A percentile compares a stretch with the other conserved stretches of the same genome.
These are phyloP conservation scores for Chernovozyma sophiae-reginae DNA, from an alignment of 1,139 yeast genomes.

Conservation along the genomic window DNA sequence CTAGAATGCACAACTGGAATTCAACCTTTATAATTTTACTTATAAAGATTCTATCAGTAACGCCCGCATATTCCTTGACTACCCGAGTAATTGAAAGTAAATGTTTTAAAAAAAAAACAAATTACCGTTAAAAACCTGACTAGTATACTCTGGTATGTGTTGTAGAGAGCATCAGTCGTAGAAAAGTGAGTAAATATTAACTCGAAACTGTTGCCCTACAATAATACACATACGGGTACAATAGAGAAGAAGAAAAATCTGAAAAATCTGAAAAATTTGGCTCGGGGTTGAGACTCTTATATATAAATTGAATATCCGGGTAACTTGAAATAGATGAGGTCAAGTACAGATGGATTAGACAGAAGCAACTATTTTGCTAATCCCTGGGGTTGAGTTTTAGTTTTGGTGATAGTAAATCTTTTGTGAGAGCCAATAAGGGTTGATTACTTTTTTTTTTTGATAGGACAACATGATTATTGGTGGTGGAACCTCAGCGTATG, in stretches of 20 bases:
- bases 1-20: slow-evolving; percentile 44
- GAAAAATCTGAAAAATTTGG: background rate
- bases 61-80: slow-evolving; percentile 46
- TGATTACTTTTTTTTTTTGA: no score
- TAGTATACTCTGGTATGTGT: slow-evolving; percentile 48
- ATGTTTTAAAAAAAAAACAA: slow-evolving; percentile 6
- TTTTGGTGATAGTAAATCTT: no score
- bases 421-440: no score
- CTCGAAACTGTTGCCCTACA: slow-evolving; percentile 44
- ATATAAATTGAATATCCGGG: background rate
- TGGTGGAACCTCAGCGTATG: no score
- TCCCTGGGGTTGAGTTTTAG: no score
- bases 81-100: slow-evolving; percentile 25
- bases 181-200: slow-evolving; percentile 16
- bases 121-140: slow-evolving; percentile 12
- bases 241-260: slow-evolving; percentile 28
- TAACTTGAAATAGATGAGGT: no score
- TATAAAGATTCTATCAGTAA: slow-evolving; percentile 15
- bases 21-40: slow-evolving; percentile 7
- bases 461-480: no score
- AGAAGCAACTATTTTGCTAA: no score
- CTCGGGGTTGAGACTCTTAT: background rate
- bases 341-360: no score
- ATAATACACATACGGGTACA: slow-evolving; percentile 52
- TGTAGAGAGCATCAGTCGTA: slow-evolving; percentile 51